phyloP scores from a whole-genome alignment of 306 rosid species.

The Malus fusca region DNA sequence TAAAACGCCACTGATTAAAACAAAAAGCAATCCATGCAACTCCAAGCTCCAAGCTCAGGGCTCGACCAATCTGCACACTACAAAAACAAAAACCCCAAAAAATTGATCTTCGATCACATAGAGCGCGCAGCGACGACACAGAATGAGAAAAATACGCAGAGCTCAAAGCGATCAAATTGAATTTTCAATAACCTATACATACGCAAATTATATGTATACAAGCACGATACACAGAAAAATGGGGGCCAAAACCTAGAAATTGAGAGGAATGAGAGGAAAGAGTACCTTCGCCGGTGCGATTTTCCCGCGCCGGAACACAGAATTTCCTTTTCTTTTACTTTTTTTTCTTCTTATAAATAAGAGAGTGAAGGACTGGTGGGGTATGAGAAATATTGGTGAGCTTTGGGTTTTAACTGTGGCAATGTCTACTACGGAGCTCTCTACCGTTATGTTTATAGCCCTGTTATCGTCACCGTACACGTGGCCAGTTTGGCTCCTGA shows the following conservation, averaged over 20 bases:
- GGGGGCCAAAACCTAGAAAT: conserved; percentile 6
- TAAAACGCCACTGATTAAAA: conserved; percentile 10
- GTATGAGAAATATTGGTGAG: not conserved
- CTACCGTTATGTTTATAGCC: not conserved
- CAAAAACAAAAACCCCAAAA: conserved; percentile 1
- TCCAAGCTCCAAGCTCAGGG: not conserved
- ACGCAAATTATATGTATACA: not conserved
- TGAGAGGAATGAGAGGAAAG: not conserved
- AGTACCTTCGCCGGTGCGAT: conserved; percentile 18
- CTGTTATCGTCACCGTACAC: not conserved
- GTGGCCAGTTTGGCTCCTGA: not conserved
- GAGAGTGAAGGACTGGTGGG: not conserved
- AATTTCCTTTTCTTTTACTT: not conserved
- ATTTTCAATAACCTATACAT: conserved; percentile 2
- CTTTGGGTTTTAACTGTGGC: conserved; percentile 5
- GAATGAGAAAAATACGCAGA: conserved; percentile 1
- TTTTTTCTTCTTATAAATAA: not conserved
- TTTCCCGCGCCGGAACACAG: conserved; percentile 39
- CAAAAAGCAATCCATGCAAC: conserved; percentile 15
- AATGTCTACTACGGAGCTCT: conserved; percentile 15
- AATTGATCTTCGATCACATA: conserved; percentile 15
- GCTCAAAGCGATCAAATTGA: conserved; percentile 14
- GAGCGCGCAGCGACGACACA: not conserved
- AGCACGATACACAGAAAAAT: conserved; percentile 5
- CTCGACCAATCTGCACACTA: conserved; percentile 18